phyloP scores from a whole-genome alignment of 2,329 filamentous ascomycete genomes.

The Ascochyta lentis region DNA sequence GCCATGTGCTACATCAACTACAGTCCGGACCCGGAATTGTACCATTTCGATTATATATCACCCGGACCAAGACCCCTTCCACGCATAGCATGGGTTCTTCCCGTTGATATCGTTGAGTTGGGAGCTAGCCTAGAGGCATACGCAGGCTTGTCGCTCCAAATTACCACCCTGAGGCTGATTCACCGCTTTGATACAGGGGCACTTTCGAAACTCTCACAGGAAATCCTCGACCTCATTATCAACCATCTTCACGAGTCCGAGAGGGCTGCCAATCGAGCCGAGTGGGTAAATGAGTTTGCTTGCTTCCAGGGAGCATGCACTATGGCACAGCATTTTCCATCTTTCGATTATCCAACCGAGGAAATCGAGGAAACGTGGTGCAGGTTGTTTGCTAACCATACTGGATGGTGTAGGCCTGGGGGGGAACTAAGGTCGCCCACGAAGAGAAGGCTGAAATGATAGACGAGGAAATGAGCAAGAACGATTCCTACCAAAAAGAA shows the following conservation, averaged over 20 bases:
- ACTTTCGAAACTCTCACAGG: slow-evolving; percentile 11
- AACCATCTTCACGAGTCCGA: background rate
- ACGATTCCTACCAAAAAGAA: no score
- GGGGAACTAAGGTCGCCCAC: no score
- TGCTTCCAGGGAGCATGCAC: slow-evolving; percentile 9
- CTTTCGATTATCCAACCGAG: no score
- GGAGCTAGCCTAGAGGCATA: slow-evolving; percentile 17
- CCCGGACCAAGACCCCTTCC: background rate
- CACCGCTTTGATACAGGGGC: slow-evolving; percentile 11
- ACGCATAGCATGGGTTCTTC: slow-evolving; percentile 3
- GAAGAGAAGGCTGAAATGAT: no score
- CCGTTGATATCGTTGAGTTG: slow-evolving; percentile 11
- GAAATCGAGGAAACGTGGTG: no score
- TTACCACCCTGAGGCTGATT: slow-evolving; percentile 8
- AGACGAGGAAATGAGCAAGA: no score
- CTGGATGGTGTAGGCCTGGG: no score
- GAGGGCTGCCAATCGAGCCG: background rate
- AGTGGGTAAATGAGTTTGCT: background rate
- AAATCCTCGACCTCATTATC: slow-evolving; percentile 18
- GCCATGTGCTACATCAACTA: slow-evolving; percentile 6
- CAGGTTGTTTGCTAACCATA: no score
- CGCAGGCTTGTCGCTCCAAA: background rate
- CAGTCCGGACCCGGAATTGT: background rate
- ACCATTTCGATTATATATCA: background rate
- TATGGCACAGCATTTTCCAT: background rate